These are phyloP conservation scores for Starmerella sp. DNA, from an alignment of 805 yeast genomes.

Conservation along the genomic window DNA sequence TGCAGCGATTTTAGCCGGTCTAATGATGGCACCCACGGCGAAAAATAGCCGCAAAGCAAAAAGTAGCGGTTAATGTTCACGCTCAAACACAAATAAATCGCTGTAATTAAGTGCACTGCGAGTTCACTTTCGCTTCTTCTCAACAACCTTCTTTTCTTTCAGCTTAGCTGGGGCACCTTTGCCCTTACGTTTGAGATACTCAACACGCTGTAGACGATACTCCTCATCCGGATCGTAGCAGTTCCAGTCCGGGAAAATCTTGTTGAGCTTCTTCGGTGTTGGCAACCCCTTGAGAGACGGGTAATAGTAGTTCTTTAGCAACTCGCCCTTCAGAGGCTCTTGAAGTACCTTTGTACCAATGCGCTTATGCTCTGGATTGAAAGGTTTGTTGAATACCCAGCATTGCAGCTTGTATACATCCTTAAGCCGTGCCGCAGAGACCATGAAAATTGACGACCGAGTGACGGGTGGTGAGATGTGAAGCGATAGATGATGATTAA, in stretches of 20 bases:
- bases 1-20: too few relatives aligned
- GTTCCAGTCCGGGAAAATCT: slow-evolving; percentile 18
- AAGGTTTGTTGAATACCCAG: slow-evolving; percentile 27
- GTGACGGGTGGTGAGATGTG: too few relatives aligned
- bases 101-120: not conserved
- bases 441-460: slow-evolving; percentile 4
- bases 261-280: slow-evolving; percentile 21
- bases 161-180: slow-evolving; percentile 28
- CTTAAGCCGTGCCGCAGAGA: slow-evolving; percentile 21
- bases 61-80: too few relatives aligned
- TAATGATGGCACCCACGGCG: too few relatives aligned
- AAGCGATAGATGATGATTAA: too few relatives aligned
- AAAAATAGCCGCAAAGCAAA: too few relatives aligned
- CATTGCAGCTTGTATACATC: slow-evolving; percentile 25
- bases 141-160: slow-evolving; percentile 24
- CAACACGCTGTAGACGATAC: slow-evolving; percentile 21
- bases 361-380: slow-evolving; percentile 27
- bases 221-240: slow-evolving; percentile 23
- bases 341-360: slow-evolving; percentile 30
- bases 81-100: too few relatives aligned
- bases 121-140: slow-evolving; percentile 17
- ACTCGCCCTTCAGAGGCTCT: slow-evolving; percentile 27
- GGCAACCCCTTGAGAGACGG: slow-evolving; percentile 23
- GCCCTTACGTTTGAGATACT: slow-evolving; percentile 23
- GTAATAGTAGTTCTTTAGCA: slow-evolving; percentile 27